These are phyloP conservation scores for Aspergillus puulaauensis DNA, from an alignment of 2,329 filamentous ascomycete genomes.

Conservation along the genomic window DNA sequence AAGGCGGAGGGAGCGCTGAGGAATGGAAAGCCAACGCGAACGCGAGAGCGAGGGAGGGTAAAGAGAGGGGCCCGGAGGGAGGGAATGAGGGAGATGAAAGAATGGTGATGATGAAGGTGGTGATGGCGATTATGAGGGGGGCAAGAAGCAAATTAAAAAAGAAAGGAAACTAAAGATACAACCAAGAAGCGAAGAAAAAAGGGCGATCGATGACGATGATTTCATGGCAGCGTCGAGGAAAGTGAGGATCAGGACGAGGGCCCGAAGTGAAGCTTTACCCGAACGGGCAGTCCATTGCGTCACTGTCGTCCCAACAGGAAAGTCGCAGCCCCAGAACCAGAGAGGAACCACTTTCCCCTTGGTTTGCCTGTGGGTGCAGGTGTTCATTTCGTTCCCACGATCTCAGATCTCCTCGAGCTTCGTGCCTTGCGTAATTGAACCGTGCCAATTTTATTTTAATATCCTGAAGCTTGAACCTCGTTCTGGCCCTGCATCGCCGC, in stretches of 20 bases:
- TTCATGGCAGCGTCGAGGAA: not conserved
- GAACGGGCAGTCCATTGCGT: slow-evolving; percentile 4
- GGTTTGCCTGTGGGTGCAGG: not conserved
- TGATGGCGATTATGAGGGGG: not conserved
- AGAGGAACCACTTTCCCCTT: not conserved
- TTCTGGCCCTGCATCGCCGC: not conserved
- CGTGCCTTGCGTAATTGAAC: not conserved
- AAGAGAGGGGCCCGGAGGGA: not conserved
- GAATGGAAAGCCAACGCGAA: slow-evolving; percentile 2
- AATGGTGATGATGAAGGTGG: not conserved
- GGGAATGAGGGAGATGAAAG: not conserved
- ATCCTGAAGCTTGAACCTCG: not conserved
- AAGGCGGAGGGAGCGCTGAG: slow-evolving; percentile 5
- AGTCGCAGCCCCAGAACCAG: not conserved
- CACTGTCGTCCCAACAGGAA: slow-evolving; percentile 7
- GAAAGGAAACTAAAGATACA: slow-evolving; percentile 1
- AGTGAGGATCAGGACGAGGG: not conserved
- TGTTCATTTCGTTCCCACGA: not conserved
- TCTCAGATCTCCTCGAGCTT: not conserved
- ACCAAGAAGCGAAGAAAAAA: not conserved
- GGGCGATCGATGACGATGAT: slow-evolving; percentile 5
- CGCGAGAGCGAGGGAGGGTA: slow-evolving; percentile 1
- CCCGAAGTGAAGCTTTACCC: not conserved
- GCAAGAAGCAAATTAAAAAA: slow-evolving; percentile 5
- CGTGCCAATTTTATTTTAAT: not conserved